Evolutionary conservation across 768 basidiomycete species (phyloP).

Genomic region (Xerocomus spinulosus): DNA sequence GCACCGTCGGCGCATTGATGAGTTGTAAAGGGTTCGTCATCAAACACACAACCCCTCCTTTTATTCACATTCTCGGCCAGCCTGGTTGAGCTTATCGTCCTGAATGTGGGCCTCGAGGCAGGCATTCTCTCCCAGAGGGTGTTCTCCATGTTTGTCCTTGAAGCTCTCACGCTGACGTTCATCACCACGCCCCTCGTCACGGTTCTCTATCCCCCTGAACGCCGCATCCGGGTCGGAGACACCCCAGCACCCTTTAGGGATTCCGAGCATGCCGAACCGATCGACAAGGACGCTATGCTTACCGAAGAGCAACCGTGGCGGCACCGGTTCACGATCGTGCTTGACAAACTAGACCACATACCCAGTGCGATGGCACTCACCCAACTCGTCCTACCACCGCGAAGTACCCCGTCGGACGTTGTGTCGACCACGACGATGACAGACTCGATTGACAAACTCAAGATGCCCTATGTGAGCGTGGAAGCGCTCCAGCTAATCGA

Average conservation of each 20-base stretch:
- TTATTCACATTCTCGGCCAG: constrained; percentile 32
- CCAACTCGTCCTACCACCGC: constrained; percentile 62
- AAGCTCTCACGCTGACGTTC: constrained; percentile 77
- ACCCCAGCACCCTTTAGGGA: constrained; percentile 17
- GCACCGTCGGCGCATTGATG: constrained; percentile 89
- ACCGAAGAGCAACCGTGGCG: constrained; percentile 35
- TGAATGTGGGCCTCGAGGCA: constrained; percentile 87
- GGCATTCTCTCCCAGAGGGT: constrained; percentile 71
- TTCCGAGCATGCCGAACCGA: constrained; percentile 28
- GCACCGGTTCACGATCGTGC: constrained; percentile 73
- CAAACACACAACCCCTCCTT: background rate
- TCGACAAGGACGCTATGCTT: constrained; percentile 5
- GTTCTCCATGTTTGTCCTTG: constrained; percentile 94
- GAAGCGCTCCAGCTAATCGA: constrained; percentile 87
- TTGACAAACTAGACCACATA: constrained; percentile 87
- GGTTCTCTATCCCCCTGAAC: constrained; percentile 60
- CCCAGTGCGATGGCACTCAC: constrained; percentile 87
- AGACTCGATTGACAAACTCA: constrained; percentile 4
- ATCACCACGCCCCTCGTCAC: constrained; percentile 78
- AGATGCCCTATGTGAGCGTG: constrained; percentile 37
- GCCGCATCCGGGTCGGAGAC: constrained; percentile 43
- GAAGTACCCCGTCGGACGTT: constrained; percentile 1
- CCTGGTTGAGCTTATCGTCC: constrained; percentile 89
- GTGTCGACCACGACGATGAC: constrained; percentile 11
- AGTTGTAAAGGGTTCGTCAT: constrained; percentile 79